Evolutionary conservation across 352 stramenopile genomes (phyloP), one percentile per base, ranked within the genome.

Genomic region (Pythium chondricola): DNA sequence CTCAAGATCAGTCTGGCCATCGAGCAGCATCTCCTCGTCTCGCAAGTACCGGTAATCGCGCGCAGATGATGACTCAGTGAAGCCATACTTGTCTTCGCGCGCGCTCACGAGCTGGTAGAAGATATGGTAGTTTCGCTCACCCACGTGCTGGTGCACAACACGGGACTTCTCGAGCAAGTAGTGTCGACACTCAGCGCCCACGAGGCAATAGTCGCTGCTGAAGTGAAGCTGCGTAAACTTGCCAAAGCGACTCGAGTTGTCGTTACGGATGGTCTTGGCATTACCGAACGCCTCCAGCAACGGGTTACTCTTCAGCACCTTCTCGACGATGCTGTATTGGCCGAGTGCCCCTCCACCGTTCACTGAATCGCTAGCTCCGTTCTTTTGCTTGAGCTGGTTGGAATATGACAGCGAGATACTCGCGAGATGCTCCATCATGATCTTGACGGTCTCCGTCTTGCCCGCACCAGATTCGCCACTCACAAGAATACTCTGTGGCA

Each of bases 81-180:
- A 88, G 26, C 67, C 65, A 29, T 83, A 93, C 21, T 52, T 54
- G 3, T 62, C 41, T 40, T 90, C 77, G 9, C 75, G 69, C 3
- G 79, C 81, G 16, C 69, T 87, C 22, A 87, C 66, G 9, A 98
- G 70, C 61, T 97, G 87, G 71, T 99, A 99, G 64, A 99, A 99
- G 20, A 99, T 96, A 69, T 99, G 96, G 79, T 98, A 99, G 63
- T 99, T 99, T 27, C 97, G 76, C 65, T 99, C 97, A 1, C 88
- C 82, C 0, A 63, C 22, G 2, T 77, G 74, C 54, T 98, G 94
- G 17, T 74, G 66, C 6, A 98, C 74, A 6, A 99, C 83, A 14
- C 96, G 89, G 1, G 95, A 96, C 63, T 99, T 99, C 63, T 99
- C 96, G 2, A 99, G 72, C 39, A 99, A 67, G 67, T 99, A 99